Percentiles rank a stretch among this genome's conserved stretches.
Conservation (phyloP, 768 basidiomycete species). For the Clitopilus passeckerianus region DNA sequence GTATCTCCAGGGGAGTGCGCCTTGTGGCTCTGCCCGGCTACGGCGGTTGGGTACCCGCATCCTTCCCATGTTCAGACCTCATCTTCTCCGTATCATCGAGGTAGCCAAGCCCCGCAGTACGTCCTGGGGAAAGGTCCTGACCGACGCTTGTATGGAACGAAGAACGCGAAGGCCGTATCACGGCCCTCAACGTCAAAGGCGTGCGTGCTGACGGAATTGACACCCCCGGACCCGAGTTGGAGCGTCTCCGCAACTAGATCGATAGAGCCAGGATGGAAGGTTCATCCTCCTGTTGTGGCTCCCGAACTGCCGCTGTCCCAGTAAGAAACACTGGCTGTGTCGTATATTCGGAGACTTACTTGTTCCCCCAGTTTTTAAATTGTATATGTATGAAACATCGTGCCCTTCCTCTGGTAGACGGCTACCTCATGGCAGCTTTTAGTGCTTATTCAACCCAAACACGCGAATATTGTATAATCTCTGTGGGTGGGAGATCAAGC, state of each 20-base stretch:
- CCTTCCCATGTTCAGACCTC: slow-evolving; percentile 2
- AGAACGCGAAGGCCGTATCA: slow-evolving; percentile 84
- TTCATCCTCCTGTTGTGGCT: slow-evolving; percentile 99
- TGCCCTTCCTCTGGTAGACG: slow-evolving; percentile 79
- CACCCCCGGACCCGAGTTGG: slow-evolving; percentile 84
- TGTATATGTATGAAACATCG: slow-evolving; percentile 97
- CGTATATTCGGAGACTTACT: too few relatives aligned
- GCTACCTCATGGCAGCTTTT: slow-evolving; percentile 90
- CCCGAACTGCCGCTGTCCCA: slow-evolving; percentile 88
- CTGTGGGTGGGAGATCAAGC: slow-evolving; percentile 89
- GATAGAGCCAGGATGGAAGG: slow-evolving; percentile 72
- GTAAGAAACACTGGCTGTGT: slow-evolving; percentile 31
- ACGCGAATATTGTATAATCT: slow-evolving; percentile 94
- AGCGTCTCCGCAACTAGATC: slow-evolving; percentile 90
- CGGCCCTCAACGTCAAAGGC: slow-evolving; percentile 87
- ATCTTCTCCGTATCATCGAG: slow-evolving; percentile 19
- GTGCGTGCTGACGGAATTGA: slow-evolving; percentile 97
- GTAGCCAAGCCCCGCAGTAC: slow-evolving; percentile 27
- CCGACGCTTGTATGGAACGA: slow-evolving; percentile 80
- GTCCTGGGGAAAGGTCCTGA: slow-evolving; percentile 40
- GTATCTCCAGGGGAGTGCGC: slow-evolving; percentile 97
- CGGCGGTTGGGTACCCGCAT: slow-evolving; percentile 16
- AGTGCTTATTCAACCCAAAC: slow-evolving; percentile 91
- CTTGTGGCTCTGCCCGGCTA: slow-evolving; percentile 70
- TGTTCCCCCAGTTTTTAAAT: slow-evolving; percentile 42